Evolutionary conservation across 768 basidiomycete species (phyloP).

Genomic region (Leccinum broughii): DNA sequence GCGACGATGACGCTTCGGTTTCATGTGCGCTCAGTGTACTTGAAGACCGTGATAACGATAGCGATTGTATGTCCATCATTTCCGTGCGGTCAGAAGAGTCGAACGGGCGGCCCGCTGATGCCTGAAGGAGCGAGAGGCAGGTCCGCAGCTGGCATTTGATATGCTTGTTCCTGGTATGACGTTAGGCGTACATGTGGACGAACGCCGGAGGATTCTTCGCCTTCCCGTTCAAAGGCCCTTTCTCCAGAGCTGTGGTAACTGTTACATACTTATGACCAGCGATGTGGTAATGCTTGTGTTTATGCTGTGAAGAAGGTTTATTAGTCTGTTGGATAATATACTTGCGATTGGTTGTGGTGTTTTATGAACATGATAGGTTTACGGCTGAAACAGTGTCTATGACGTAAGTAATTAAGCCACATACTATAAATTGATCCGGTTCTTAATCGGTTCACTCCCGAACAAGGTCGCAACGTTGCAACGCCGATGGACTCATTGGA

Average conservation of each 20-base stretch:
- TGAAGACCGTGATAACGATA: not conserved
- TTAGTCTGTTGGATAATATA: not conserved
- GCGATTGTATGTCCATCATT: conserved; percentile 14
- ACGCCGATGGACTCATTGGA: not conserved
- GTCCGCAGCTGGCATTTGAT: too few species aligned
- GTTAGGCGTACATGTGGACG: not conserved
- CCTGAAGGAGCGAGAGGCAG: too few species aligned
- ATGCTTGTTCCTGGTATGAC: not conserved
- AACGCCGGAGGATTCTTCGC: not conserved
- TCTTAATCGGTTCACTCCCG: not conserved
- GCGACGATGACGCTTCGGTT: conserved; percentile 2
- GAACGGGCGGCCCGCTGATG: conserved; percentile 22
- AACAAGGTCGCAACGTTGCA: not conserved
- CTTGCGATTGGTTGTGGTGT: not conserved
- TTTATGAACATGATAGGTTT: too few species aligned
- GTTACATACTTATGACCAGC: not conserved
- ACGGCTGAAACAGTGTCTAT: too few species aligned
- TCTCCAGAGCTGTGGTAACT: conserved; percentile 2
- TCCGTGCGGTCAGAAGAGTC: conserved; percentile 39
- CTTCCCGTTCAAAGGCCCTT: not conserved
- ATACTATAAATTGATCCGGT: not conserved
- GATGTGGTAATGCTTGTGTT: not conserved
- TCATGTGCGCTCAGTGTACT: not conserved
- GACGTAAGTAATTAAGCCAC: not conserved
- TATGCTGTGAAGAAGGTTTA: not conserved